phyloP scores from a whole-genome alignment of 805 yeast genomes.

The Spathaspora passalidarum region DNA sequence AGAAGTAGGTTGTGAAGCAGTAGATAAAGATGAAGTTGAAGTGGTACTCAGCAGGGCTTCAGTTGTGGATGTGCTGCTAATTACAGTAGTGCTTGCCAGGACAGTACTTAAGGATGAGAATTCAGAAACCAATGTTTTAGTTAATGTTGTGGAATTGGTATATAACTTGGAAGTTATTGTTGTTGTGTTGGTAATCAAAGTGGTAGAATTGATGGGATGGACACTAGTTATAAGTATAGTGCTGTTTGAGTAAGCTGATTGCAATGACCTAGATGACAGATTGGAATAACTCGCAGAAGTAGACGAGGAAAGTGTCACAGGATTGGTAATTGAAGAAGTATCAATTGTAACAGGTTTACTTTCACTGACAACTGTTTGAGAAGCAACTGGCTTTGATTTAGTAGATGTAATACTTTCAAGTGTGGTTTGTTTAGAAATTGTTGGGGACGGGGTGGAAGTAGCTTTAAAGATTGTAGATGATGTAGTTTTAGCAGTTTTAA shows the following conservation, averaged over 20 bases:
- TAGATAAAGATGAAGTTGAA: constrained; percentile 1
- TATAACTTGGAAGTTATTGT: background rate
- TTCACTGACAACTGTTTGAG: constrained; percentile 21
- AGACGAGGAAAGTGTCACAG: background rate
- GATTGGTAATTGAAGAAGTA: constrained; percentile 16
- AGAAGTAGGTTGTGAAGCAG: constrained; percentile 6
- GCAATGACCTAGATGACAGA: background rate
- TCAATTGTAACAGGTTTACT: constrained; percentile 22
- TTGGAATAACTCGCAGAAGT: background rate
- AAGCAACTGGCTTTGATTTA: constrained; percentile 25
- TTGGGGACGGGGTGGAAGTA: constrained; percentile 21
- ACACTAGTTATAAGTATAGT: background rate
- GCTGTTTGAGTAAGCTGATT: background rate
- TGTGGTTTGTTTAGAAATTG: constrained; percentile 16
- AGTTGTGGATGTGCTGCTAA: background rate
- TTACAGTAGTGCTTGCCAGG: background rate
- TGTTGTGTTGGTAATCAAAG: background rate
- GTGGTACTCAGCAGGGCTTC: background rate
- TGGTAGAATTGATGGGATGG: background rate
- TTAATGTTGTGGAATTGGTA: background rate
- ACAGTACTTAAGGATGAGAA: background rate
- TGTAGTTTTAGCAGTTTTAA: constrained; percentile 13
- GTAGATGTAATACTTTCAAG: constrained; percentile 20
- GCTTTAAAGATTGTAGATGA: constrained; percentile 12
- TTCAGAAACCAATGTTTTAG: background rate